phyloP scores from a whole-genome alignment of 1,139 yeast species.

The Debaryomyces sp. region DNA sequence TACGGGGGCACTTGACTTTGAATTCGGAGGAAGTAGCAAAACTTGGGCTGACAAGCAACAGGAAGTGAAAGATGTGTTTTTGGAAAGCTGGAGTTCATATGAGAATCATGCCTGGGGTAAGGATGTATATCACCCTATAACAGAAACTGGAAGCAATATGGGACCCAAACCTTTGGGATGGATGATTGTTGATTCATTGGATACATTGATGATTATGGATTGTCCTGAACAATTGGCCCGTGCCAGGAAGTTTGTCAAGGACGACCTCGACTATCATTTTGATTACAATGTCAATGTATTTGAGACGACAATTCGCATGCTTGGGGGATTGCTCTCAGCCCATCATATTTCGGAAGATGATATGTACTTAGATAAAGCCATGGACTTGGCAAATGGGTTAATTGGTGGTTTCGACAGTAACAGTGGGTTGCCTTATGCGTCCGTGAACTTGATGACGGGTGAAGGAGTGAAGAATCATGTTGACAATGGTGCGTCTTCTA shows the following conservation, averaged over 20 bases:
- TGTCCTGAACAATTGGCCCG: slow-evolving; percentile 62
- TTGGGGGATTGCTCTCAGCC: slow-evolving; percentile 89
- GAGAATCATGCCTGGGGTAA: slow-evolving; percentile 80
- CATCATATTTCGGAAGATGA: slow-evolving; percentile 72
- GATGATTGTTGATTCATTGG: slow-evolving; percentile 91
- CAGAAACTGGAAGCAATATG: slow-evolving; percentile 71
- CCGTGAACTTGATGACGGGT: slow-evolving; percentile 71
- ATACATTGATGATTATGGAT: slow-evolving; percentile 82
- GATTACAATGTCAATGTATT: slow-evolving; percentile 81
- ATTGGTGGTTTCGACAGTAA: slow-evolving; percentile 66
- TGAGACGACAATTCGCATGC: slow-evolving; percentile 92
- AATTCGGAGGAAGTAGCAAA: neutral
- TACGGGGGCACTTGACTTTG: slow-evolving; percentile 2
- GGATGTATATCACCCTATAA: slow-evolving; percentile 49
- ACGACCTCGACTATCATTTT: slow-evolving; percentile 50
- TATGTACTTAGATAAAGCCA: slow-evolving; percentile 75
- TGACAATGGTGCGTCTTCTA: slow-evolving; percentile 69
- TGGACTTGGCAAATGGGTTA: slow-evolving; percentile 67
- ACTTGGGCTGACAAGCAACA: slow-evolving; percentile 51
- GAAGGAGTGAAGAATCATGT: slow-evolving; percentile 63
- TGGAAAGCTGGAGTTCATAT: slow-evolving; percentile 81
- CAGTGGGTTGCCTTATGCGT: slow-evolving; percentile 76
- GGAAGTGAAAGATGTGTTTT: slow-evolving; percentile 64
- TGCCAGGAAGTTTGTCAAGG: slow-evolving; percentile 76
- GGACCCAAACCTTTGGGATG: slow-evolving; percentile 87